Evolutionary conservation across 768 basidiomycete genomes (phyloP), one percentile per base, ranked within the genome.

Genomic region (Boletus sensibilis): DNA sequence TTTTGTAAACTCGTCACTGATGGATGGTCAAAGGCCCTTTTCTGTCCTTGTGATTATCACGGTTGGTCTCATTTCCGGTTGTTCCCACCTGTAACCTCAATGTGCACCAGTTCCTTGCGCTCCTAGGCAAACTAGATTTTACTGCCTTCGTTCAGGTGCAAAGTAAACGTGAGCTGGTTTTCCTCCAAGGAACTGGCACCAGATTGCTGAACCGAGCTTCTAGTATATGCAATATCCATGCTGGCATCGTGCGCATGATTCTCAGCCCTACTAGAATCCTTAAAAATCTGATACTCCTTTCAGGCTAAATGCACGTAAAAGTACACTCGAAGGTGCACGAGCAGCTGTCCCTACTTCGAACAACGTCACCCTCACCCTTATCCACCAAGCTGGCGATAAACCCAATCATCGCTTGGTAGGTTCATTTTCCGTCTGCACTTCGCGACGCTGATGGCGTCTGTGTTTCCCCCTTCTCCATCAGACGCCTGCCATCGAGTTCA

Each of bases 221-320:
- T 8, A 62, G 63, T 62, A 16, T 61, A 65, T 23, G 63, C 59
- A 1, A 42, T 65, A 42, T 65, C 63, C n/a, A 48, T 58, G 13
- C 42, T 58, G 14, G 56, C 63, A 41, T 64, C 53, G 63, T 64
- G 20, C 31, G 63, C 54, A 21, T 42, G 2, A 6, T 37, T 31
- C 4, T 35, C 51, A 10, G 3, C 18, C 5, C n/a, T 20, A n/a
- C 4, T 37, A n/a, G n/a, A 6, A 27, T 31, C 5, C 18, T 4
- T 39, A 23, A 13, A 39, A 29, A 27, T 3, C 21, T 50, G 31
- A 14, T 12, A 10, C 5, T 20, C 10, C 3, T 9, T 10, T 9
- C 25, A 50, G 52, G 42, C 34, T 44, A 11, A 55, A 50, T 4
- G 46, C 57, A 10, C 57, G 53, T 7, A 44, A 23, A n/a, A 34